phyloP scores from a whole-genome alignment of 1,284 basidiomycete genomes.

The Meira miltonrushii region DNA sequence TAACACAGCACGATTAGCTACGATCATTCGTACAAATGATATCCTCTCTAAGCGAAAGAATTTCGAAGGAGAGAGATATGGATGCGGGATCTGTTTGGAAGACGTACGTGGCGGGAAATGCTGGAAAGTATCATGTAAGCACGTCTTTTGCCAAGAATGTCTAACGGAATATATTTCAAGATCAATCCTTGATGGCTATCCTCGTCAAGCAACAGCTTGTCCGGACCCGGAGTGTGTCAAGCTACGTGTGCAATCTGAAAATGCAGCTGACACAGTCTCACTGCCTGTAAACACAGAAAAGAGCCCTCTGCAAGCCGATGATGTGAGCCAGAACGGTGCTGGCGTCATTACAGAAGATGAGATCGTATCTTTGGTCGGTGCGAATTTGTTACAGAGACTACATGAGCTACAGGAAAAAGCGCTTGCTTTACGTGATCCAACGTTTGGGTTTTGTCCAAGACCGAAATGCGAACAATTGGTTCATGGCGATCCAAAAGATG shows the following conservation, averaged over 20 bases:
- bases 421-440: constrained; percentile 16
- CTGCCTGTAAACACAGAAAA: neutral
- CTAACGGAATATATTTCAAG: constrained; percentile 15
- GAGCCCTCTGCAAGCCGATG: neutral
- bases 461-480: constrained; percentile 14
- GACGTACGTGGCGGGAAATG: constrained; percentile 13
- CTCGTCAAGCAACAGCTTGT: constrained; percentile 13
- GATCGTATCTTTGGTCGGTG: constrained; percentile 11
- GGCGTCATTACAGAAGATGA: constrained; percentile 10
- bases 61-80: constrained; percentile 16
- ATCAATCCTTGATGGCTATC: constrained; percentile 16
- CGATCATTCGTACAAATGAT: constrained; percentile 11
- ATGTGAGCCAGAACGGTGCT: no score
- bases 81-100: constrained; percentile 20
- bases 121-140: constrained; percentile 11
- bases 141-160: constrained; percentile 20
- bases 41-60: constrained; percentile 6
- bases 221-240: constrained; percentile 19
- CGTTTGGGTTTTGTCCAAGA: constrained; percentile 17
- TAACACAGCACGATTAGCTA: neutral
- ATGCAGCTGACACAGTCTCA: neutral
- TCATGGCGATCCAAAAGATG: constrained; percentile 4
- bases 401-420: constrained; percentile 12
- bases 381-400: constrained; percentile 9
- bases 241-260: neutral